phyloP scores from a whole-genome alignment of 306 rosid genomes.

The Castanea sativa region DNA sequence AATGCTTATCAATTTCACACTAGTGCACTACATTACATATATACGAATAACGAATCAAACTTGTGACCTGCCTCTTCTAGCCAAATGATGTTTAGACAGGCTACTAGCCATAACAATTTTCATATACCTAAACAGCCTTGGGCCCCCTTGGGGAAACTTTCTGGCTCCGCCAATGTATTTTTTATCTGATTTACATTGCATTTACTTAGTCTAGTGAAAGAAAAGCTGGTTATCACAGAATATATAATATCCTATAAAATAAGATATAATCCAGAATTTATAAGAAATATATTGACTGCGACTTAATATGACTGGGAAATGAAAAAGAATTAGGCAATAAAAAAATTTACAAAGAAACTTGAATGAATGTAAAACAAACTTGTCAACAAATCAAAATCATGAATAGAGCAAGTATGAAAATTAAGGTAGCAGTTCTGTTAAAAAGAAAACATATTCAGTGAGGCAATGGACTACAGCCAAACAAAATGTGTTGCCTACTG shows the following conservation, averaged over 20 bases:
- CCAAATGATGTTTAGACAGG: too few relatives aligned
- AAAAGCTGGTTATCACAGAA: not conserved
- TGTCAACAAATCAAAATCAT: not conserved
- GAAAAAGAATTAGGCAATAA: not conserved
- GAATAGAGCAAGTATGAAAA: not conserved
- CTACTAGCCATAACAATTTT: too few relatives aligned
- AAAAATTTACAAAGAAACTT: not conserved
- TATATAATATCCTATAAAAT: not conserved
- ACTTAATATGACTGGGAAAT: not conserved
- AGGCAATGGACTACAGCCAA: not conserved
- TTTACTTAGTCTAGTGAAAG: too few relatives aligned
- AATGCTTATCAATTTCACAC: too few relatives aligned
- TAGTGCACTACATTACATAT: too few relatives aligned
- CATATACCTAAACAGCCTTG: too few relatives aligned
- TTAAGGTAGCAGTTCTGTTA: not conserved
- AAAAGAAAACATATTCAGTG: not conserved
- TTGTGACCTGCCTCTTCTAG: too few relatives aligned
- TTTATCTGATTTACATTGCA: too few relatives aligned
- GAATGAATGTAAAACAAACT: not conserved
- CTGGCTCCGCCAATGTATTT: too few relatives aligned
- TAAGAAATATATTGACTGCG: not conserved
- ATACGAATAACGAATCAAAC: too few relatives aligned
- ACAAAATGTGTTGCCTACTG: not conserved
- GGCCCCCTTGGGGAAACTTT: too few relatives aligned
- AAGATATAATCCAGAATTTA: not conserved